Conservation (phyloP, 129 eudicot genomes). For the Scalesia atractyloides region DNA sequence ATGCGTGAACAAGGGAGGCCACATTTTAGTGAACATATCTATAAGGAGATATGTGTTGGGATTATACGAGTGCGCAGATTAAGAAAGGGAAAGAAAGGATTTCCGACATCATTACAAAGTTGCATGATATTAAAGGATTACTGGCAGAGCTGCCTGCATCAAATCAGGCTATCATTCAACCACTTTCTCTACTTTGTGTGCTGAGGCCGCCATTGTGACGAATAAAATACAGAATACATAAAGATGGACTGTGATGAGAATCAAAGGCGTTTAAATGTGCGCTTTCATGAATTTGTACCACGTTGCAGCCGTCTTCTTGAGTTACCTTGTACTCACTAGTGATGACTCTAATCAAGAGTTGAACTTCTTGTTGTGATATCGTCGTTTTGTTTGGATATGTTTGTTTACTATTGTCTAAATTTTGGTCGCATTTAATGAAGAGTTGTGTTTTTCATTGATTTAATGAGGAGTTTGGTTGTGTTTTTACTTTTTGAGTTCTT, state of each 20-base stretch:
- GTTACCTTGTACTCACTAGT: background rate
- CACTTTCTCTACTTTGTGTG: background rate
- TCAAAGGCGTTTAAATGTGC: background rate
- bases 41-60: background rate
- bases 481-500: no score
- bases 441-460: no score
- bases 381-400: background rate
- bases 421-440: no score
- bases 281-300: background rate
- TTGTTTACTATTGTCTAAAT: no score
- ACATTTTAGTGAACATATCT: background rate
- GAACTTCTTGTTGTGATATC: background rate
- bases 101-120: background rate
- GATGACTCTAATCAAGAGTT: background rate
- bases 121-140: background rate
- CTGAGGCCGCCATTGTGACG: background rate
- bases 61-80: background rate
- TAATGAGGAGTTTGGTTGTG: no score
- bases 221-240: background rate
- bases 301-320: background rate
- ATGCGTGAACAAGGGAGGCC: background rate
- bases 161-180: background rate
- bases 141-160: background rate
- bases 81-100: background rate
- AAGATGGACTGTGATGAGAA: constrained; percentile 5